A percentile compares a stretch with the other conserved stretches of the same genome.
phyloP scores from a whole-genome alignment of 108 stramenopile species.

The Stephanodiscus triporus region DNA sequence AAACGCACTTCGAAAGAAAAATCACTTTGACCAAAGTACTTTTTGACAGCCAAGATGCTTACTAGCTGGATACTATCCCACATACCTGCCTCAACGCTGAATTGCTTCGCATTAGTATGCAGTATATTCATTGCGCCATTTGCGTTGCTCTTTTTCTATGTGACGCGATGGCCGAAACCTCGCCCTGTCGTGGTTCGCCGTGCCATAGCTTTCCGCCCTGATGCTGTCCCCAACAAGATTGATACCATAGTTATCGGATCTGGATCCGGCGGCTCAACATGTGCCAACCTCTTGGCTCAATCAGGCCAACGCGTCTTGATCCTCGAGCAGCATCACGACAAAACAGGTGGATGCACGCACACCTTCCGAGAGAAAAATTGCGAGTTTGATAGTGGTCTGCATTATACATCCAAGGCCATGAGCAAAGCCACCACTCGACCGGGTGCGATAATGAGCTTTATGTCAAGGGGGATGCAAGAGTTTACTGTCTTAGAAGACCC shows the following conservation, averaged over 20 bases:
- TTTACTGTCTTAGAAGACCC: constrained; percentile 44
- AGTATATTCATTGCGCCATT: background rate
- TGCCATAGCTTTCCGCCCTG: constrained; percentile 35
- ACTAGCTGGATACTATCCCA: too few relatives aligned
- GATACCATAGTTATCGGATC: constrained; percentile 59
- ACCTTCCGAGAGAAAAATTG: constrained; percentile 57
- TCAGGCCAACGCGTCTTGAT: constrained; percentile 60
- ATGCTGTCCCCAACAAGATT: constrained; percentile 32
- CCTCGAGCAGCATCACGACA: constrained; percentile 59
- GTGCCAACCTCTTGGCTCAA: constrained; percentile 55
- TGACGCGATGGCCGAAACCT: constrained; percentile 23
- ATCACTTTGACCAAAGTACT: too few relatives aligned
- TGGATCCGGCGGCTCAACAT: constrained; percentile 59
- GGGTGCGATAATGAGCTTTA: constrained; percentile 50
- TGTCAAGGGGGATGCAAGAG: constrained; percentile 40
- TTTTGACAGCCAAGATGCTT: too few relatives aligned
- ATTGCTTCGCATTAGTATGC: too few relatives aligned
- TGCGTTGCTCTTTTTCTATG: constrained; percentile 16
- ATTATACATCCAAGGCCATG: constrained; percentile 53
- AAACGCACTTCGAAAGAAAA: too few relatives aligned
- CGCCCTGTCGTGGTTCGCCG: constrained; percentile 17
- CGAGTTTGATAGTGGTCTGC: constrained; percentile 52
- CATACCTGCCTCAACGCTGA: too few relatives aligned
- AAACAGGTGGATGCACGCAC: constrained; percentile 65
- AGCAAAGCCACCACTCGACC: constrained; percentile 35